A percentile compares a stretch with the other conserved stretches of the same genome.
Conservation (phyloP, 1,284 basidiomycete genomes). For the Stygiomarasmius scandens region DNA sequence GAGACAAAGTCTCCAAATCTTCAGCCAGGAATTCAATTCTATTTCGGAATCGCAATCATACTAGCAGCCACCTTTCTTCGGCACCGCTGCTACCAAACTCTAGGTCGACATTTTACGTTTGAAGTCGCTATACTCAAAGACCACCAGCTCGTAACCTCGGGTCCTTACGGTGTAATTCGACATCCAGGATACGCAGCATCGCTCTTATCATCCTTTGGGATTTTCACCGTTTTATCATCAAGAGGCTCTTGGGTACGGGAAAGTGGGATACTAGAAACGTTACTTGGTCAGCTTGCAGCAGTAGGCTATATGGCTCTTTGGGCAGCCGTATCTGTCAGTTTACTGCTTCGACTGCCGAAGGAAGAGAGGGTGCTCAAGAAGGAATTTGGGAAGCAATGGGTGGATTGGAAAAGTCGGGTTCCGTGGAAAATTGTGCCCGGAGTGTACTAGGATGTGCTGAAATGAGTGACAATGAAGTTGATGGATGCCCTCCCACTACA, state of each 20-base stretch:
- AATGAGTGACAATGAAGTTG: too few species aligned
- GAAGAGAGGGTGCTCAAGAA: not conserved
- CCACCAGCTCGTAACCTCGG: constrained; percentile 40
- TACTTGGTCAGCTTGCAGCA: constrained; percentile 27
- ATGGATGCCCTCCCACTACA: too few species aligned
- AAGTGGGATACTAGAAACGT: constrained; percentile 35
- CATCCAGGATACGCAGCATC: constrained; percentile 25
- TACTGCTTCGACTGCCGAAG: not conserved
- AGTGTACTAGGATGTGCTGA: too few species aligned
- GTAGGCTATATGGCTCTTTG: constrained; percentile 28
- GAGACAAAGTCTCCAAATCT: not conserved
- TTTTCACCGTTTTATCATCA: not conserved
- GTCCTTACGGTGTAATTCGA: constrained; percentile 41
- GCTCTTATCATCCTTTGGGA: not conserved
- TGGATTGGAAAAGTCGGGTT: not conserved
- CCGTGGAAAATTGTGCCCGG: not conserved
- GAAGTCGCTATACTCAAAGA: constrained; percentile 43
- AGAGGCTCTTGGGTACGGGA: constrained; percentile 42
- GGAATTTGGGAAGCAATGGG: not conserved
- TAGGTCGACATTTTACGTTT: constrained; percentile 45
- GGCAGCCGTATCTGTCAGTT: constrained; percentile 22
- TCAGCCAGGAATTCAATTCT: not conserved
- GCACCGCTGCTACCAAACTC: constrained; percentile 39
- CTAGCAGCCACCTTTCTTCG: constrained; percentile 23
- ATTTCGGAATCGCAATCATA: not conserved